Base-by-base conservation (phyloP, 805 yeast species). In the Metschnikowia matae region DNA sequence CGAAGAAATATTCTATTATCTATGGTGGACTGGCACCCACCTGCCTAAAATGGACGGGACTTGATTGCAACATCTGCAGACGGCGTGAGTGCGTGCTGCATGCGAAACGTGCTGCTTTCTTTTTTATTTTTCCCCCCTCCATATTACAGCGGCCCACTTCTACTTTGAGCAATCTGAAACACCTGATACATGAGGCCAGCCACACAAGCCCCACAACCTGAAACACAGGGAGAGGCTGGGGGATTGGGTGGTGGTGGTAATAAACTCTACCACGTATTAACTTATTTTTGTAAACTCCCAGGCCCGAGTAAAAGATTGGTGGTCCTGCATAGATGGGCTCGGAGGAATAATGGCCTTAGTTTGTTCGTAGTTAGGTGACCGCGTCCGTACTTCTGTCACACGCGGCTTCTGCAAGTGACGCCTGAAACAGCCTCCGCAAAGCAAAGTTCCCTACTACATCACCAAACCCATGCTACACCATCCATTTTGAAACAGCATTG, bases 341-440 rank as follows among this genome's bases (percentile, higher is more conserved):
- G 43, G 34, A 5, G 34, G 10, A 40, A 26, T n/a, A 40, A 23
- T n/a, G 6, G 31, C 18, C 41, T 13, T 39, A 10, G 31, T 23
- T 13, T n/a, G 42, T 39, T 13, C 20, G 42, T 39, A n/a, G 41
- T 14, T 8, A 38, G 29, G 29, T 14, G 32, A 17, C 14, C 31
- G 32, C 31, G 15, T 17, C 31, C 43, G 43, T 40, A 29, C 11
- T 26, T n/a, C 11, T 15, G 33, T 32, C 13, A 13, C 10, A 26
- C 42, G 43, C 43, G 21, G 43, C 43, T 40, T n/a, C 34, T 40
- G 43, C 43, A 40, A 40, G 43, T 21, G 31, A 40, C 43, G 20
- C 42, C 32, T n/a, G 32, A 39, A 23, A 39, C 42, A 39, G n/a
- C 29, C 26, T 11, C 23, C 20, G 33, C 42, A 39, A 14, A 10